A percentile compares a stretch with the other conserved stretches of the same genome.
phyloP scores from a whole-genome alignment of 306 rosid genomes.

The Prunus mume region DNA sequence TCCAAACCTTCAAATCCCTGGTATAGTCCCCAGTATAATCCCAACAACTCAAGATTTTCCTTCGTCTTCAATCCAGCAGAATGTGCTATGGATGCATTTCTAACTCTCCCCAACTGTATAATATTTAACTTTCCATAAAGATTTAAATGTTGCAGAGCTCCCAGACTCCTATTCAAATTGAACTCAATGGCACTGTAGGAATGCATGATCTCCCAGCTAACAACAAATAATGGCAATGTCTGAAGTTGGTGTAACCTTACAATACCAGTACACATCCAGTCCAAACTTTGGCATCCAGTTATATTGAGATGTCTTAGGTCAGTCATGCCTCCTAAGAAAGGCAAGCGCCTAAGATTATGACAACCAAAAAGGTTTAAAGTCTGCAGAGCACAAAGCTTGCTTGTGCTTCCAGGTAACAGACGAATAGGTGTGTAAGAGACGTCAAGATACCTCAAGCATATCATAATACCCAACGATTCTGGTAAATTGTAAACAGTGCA shows the following conservation, averaged over 20 bases:
- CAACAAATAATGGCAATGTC: not conserved
- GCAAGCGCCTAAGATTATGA: rapidly evolving
- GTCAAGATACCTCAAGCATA: conserved; percentile 19
- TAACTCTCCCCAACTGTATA: rapidly evolving
- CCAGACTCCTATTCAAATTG: too few relatives aligned
- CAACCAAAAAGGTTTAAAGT: not conserved
- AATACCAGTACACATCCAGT: too few relatives aligned
- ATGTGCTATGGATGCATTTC: too few relatives aligned
- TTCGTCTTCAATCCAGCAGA: too few relatives aligned
- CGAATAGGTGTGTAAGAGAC: not conserved
- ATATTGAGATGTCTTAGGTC: conserved; percentile 8
- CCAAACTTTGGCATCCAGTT: not conserved
- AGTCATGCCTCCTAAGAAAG: not conserved
- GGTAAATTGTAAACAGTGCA: not conserved
- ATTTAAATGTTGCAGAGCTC: too few relatives aligned
- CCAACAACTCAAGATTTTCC: not conserved
- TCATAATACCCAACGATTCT: not conserved
- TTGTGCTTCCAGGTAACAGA: not conserved
- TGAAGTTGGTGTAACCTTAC: too few relatives aligned
- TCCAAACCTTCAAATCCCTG: too few relatives aligned
- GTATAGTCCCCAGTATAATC: not conserved
- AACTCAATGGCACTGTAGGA: too few relatives aligned
- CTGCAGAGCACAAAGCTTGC: not conserved
- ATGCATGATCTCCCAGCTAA: too few relatives aligned
- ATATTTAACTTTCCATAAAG: not conserved